Base-by-base conservation (phyloP, 2,329 filamentous ascomycete species). In the Penicillium sp. region DNA sequence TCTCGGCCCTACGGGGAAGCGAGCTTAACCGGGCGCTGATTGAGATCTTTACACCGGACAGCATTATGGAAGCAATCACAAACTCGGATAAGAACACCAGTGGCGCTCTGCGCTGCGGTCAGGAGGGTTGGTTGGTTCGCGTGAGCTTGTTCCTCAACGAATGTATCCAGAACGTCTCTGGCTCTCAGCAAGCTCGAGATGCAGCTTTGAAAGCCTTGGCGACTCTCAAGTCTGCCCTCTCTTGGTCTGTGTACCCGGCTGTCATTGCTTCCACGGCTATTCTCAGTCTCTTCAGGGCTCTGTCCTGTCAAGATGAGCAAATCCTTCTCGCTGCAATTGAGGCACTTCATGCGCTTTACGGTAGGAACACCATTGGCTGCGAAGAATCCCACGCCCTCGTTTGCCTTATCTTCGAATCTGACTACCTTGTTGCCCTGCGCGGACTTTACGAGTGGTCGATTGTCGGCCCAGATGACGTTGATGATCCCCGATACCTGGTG, bases 401-500 rank as follows among this genome's bases (percentile, higher is more conserved):
- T 47, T 88, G 86, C 62, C 88, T 91, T 49, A 89, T 94, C 80
- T 95, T 92, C 67, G 84, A 84, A 57, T 79, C 81, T n/a, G 81
- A 86, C 53, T 89, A 87, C 58, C 83, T 96, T 40, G 80, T 83
- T 36, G 81, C 95, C 7, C 85, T 92, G 63, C 84, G 83, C 58
- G 84, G 86, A 55, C 81, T 96, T 11, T 92, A 91, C 65, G 85
- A 88, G 58, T 94, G 90, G 89, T 90, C 91, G 4, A 75, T 86
- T 10, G 87, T 93, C 42, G 88, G 92, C 60, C 84, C 91, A 3
- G 84, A 90, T 55, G 88, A 96, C 64, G 86, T 96, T 55, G 90
- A 97, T 62, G 91, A 96, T 67, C 88, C 92, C 67, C 95, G 92
- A 70, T 97, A 99, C 71, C 86, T 91, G 52, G 86, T 97, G 63